These are phyloP conservation scores for Alternaria panax DNA, from an alignment of 2,329 filamentous ascomycete genomes.

Conservation along the genomic window DNA sequence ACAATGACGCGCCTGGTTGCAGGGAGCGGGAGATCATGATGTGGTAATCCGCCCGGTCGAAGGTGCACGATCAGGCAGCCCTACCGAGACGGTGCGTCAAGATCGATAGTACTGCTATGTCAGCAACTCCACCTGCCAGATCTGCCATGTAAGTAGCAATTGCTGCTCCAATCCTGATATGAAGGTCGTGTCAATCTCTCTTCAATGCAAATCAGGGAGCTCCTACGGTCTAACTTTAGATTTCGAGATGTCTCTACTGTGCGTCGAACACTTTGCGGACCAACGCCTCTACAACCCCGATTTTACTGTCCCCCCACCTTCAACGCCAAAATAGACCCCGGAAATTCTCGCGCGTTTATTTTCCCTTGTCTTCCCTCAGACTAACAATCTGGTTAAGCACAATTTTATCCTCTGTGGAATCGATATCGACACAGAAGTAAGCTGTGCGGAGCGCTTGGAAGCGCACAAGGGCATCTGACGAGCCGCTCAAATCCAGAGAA, in stretches of 20 bases:
- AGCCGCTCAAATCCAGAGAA: constrained; percentile 40
- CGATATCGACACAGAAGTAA: constrained; percentile 82
- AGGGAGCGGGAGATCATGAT: neutral
- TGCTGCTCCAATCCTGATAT: neutral
- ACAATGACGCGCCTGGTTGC: neutral
- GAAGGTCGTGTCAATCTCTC: neutral
- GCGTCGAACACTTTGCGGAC: neutral
- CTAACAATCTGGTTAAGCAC: constrained; percentile 92
- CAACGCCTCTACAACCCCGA: neutral
- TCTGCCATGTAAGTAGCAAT: neutral
- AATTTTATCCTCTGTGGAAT: constrained; percentile 74
- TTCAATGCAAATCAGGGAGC: neutral
- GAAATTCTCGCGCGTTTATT: constrained; percentile 16
- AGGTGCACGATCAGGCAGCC: neutral
- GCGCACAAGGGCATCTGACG: constrained; percentile 64
- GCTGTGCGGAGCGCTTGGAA: constrained; percentile 93
- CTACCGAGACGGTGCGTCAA: neutral
- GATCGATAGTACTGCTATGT: neutral
- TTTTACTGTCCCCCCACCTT: neutral
- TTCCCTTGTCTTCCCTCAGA: constrained; percentile 76
- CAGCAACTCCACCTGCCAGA: constrained; percentile 11
- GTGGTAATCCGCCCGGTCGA: neutral
- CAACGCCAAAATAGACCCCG: neutral
- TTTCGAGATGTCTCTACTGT: neutral
- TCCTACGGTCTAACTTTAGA: neutral